Evolutionary conservation across 345 rosid species (phyloP).

Genomic region (Ceriops tagal): DNA sequence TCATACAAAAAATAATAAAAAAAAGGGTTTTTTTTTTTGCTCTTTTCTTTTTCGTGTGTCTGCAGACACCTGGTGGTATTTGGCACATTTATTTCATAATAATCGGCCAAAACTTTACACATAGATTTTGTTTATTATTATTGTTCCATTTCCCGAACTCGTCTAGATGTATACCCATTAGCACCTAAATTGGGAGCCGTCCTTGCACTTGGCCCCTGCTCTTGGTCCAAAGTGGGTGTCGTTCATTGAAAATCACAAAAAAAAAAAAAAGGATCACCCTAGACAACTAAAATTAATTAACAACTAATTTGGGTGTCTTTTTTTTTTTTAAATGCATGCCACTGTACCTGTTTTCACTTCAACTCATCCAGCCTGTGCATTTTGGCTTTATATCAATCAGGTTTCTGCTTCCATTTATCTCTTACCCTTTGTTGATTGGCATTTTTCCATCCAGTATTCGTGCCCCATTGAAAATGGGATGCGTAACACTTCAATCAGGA

Average conservation of each 20-base stretch:
- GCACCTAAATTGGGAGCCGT: too few relatives aligned
- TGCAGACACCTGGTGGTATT: too few relatives aligned
- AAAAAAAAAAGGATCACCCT: not conserved
- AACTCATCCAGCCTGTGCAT: not conserved
- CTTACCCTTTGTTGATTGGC: not conserved
- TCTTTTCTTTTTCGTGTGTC: too few relatives aligned
- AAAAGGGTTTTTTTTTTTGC: too few relatives aligned
- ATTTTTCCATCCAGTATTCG: not conserved
- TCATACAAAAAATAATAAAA: too few relatives aligned
- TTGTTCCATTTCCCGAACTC: too few relatives aligned
- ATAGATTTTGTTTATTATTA: too few relatives aligned
- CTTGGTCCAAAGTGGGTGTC: constrained; percentile 7
- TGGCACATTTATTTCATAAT: too few relatives aligned
- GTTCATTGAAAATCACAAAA: not conserved
- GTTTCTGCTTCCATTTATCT: not conserved
- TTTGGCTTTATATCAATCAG: constrained; percentile 1
- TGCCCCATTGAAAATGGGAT: not conserved
- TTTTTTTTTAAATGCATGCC: too few relatives aligned
- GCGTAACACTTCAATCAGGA: not conserved
- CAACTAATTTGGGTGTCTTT: not conserved
- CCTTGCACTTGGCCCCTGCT: not conserved
- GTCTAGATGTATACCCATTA: too few relatives aligned
- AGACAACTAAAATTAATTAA: constrained; percentile 1
- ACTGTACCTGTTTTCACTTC: too few relatives aligned
- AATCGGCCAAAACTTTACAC: too few relatives aligned